These are phyloP conservation scores for Pittosporum tobira DNA, from an alignment of 129 eudicot genomes.

Conservation along the genomic window DNA sequence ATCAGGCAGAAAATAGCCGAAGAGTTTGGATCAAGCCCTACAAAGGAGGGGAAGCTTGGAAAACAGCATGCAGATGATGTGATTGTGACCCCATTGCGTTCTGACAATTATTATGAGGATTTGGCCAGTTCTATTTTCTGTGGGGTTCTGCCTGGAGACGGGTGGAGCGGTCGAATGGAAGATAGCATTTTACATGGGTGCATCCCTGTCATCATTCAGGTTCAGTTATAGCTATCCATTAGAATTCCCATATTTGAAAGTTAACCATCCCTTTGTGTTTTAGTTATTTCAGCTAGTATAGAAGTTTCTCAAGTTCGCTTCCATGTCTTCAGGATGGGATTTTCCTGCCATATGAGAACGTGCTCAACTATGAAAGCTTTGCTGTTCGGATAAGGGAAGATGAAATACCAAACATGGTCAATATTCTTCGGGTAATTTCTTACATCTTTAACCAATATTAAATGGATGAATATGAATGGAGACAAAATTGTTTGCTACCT, in stretches of 20 bases:
- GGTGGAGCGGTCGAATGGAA: conserved; percentile 99
- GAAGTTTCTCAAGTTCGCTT: not conserved
- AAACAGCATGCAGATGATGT: conserved; percentile 82
- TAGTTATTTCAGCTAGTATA: not conserved
- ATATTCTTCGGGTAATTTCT: conserved; percentile 69
- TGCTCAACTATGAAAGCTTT: conserved; percentile 85
- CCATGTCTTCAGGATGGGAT: conserved; percentile 65
- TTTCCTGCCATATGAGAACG: conserved; percentile 85
- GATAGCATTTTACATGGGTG: conserved; percentile 94
- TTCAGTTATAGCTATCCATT: not conserved
- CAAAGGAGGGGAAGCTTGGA: conserved; percentile 77
- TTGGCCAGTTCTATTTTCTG: conserved; percentile 79
- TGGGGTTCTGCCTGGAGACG: conserved; percentile 99
- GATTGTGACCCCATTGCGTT: conserved; percentile 59
- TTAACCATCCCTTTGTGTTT: not conserved
- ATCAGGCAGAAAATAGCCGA: conserved; percentile 87
- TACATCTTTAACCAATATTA: not conserved
- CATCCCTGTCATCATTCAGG: conserved; percentile 97
- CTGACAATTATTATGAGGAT: conserved; percentile 57
- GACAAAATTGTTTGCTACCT: not conserved
- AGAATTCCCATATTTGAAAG: not conserved
- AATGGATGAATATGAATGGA: not conserved
- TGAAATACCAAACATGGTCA: conserved; percentile 74
- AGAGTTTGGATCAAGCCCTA: conserved; percentile 79
- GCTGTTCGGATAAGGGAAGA: conserved; percentile 85